Percentiles rank a stretch among this genome's conserved stretches.
phyloP scores from a whole-genome alignment of 2,329 filamentous ascomycete species.

The Karstenula rhodostoma region DNA sequence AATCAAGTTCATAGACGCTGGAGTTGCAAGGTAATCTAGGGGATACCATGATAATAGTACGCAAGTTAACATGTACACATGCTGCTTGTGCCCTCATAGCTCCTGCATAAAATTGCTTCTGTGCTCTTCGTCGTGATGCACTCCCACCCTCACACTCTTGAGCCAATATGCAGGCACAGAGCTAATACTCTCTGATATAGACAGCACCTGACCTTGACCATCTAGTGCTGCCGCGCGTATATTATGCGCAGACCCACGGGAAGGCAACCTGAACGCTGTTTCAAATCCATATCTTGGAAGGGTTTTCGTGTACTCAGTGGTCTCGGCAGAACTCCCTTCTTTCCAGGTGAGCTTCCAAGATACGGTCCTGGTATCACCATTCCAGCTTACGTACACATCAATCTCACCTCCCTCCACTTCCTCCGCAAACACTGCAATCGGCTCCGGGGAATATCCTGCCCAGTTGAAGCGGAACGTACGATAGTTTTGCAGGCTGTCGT shows the following conservation, averaged over 20 bases:
- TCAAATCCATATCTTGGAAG: background rate
- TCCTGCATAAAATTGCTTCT: background rate
- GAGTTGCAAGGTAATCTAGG: background rate
- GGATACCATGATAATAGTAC: background rate
- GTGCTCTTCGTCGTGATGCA: background rate
- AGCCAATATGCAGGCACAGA: constrained; percentile 4
- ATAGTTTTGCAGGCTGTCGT: background rate
- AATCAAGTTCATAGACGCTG: too few relatives aligned
- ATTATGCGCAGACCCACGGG: background rate
- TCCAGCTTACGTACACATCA: constrained; percentile 1
- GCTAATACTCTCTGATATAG: background rate
- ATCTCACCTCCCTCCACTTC: background rate
- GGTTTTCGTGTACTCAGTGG: background rate
- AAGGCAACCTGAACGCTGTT: background rate
- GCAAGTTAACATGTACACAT: background rate
- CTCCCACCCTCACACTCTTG: background rate
- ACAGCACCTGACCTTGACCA: background rate
- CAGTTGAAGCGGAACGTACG: background rate
- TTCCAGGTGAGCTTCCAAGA: background rate
- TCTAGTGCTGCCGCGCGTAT: background rate
- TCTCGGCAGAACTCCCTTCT: background rate
- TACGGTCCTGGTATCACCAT: background rate
- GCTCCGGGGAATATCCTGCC: background rate
- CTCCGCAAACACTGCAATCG: background rate
- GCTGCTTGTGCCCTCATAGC: background rate